phyloP scores from a whole-genome alignment of 1,284 basidiomycete genomes.

The Fomitopsis palustris region DNA sequence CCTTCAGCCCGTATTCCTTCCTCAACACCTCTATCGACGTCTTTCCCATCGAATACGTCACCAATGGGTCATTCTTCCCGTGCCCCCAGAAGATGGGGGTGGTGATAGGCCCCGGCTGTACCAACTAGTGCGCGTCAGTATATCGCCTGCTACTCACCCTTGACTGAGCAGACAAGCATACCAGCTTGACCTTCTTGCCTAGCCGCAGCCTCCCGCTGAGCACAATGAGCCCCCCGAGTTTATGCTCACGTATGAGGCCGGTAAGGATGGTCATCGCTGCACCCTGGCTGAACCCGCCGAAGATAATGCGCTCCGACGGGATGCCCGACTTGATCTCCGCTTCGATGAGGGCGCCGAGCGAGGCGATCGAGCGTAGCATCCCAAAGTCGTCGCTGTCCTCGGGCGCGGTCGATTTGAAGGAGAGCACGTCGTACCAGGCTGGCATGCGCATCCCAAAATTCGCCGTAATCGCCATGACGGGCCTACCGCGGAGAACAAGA shows the following conservation, averaged over 20 bases:
- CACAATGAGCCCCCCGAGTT: constrained; percentile 69
- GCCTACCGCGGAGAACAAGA: constrained; percentile 32
- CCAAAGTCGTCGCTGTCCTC: constrained; percentile 65
- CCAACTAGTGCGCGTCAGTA: constrained; percentile 42
- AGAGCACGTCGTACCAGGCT: constrained; percentile 72
- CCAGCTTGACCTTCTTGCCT: constrained; percentile 57
- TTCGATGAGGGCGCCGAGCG: constrained; percentile 69
- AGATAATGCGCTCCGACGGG: constrained; percentile 60
- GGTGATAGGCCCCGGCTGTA: constrained; percentile 49
- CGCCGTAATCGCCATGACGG: constrained; percentile 56
- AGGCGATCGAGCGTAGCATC: constrained; percentile 62
- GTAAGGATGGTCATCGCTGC: constrained; percentile 75
- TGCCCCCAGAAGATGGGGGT: constrained; percentile 89
- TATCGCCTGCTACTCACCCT: neutral
- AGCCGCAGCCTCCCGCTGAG: constrained; percentile 81
- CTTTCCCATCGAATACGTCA: constrained; percentile 48
- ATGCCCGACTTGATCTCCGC: constrained; percentile 74
- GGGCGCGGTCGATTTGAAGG: constrained; percentile 55
- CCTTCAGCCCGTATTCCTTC: constrained; percentile 42
- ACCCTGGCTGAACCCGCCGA: constrained; percentile 91
- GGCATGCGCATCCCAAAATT: constrained; percentile 71
- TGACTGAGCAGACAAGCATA: constrained; percentile 29
- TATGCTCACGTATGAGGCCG: constrained; percentile 64
- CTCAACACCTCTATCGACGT: constrained; percentile 55
- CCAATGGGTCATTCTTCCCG: constrained; percentile 75